Conservation (phyloP, 192 early-diverging fungal genomes). For the Funneliformis geosporum region DNA sequence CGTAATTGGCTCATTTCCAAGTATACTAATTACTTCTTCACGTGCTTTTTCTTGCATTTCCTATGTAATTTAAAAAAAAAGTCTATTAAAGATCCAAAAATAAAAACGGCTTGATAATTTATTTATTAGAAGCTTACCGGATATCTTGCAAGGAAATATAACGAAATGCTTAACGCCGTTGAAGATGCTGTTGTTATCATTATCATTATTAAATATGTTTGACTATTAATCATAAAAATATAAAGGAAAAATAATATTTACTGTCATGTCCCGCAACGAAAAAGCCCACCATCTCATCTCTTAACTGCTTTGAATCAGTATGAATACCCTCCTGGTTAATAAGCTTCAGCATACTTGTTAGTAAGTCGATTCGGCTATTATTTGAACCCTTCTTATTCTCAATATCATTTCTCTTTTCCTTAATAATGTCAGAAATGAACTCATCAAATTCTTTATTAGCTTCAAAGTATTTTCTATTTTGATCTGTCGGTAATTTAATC, state of each 20-base stretch:
- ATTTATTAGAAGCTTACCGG: not conserved
- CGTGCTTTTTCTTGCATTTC: constrained; percentile 10
- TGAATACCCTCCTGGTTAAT: not conserved
- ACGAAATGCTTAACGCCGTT: not conserved
- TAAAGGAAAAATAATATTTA: not conserved
- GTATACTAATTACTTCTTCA: not conserved
- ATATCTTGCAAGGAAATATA: constrained; percentile 3
- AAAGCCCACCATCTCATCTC: not conserved
- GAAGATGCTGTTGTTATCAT: not conserved
- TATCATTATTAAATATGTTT: not conserved
- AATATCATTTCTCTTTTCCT: not conserved
- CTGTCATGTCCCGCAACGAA: not conserved
- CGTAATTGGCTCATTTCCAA: not conserved
- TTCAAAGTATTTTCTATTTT: not conserved
- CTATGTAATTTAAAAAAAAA: not conserved
- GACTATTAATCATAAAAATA: not conserved
- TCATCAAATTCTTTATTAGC: not conserved
- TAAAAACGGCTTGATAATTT: not conserved
- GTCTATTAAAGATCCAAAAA: not conserved
- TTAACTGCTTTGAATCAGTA: not conserved
- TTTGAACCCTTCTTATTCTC: not conserved
- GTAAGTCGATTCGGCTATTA: not conserved
- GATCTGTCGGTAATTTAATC: not conserved
- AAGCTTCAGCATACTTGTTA: not conserved
- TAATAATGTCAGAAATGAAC: not conserved